A percentile compares a stretch with the other conserved stretches of the same genome.
Conservation (phyloP, 2,329 filamentous ascomycete species). For the Neopestalotiopsis clavispora region DNA sequence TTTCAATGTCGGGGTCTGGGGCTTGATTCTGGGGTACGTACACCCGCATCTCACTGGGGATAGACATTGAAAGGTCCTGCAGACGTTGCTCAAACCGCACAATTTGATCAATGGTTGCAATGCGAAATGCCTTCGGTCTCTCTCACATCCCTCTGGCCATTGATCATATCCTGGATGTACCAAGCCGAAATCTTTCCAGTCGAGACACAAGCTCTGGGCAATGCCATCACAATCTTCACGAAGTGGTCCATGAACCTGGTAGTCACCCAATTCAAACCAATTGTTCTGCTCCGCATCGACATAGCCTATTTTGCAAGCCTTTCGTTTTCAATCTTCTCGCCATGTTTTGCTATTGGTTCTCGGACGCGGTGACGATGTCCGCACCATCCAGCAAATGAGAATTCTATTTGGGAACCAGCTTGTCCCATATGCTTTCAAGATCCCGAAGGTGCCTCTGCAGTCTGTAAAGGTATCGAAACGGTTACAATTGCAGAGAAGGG, state of each 20-base stretch:
- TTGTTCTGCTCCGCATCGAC: constrained; percentile 40
- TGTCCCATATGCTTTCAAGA: constrained; percentile 1
- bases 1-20: not conserved
- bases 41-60: too few species aligned
- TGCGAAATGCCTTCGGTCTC: constrained; percentile 39
- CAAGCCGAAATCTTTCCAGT: constrained; percentile 34
- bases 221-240: constrained; percentile 17
- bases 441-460: constrained; percentile 6
- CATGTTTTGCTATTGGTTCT: constrained; percentile 41
- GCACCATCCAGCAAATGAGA: constrained; percentile 35
- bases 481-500: not conserved
- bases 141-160: constrained; percentile 37
- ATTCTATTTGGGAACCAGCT: constrained; percentile 33
- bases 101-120: constrained; percentile 32
- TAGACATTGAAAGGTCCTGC: too few species aligned
- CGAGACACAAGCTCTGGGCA: constrained; percentile 28
- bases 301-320: constrained; percentile 49
- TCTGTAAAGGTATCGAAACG: not conserved
- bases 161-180: constrained; percentile 27
- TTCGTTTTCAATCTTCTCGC: constrained; percentile 38
- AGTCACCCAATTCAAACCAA: constrained; percentile 46
- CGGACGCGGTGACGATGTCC: constrained; percentile 40
- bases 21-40: not conserved
- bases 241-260: constrained; percentile 23
- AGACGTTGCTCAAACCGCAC: not conserved